Conservation (phyloP, 495 filamentous ascomycete genomes). For the Hypomontagnella monticulosa region DNA sequence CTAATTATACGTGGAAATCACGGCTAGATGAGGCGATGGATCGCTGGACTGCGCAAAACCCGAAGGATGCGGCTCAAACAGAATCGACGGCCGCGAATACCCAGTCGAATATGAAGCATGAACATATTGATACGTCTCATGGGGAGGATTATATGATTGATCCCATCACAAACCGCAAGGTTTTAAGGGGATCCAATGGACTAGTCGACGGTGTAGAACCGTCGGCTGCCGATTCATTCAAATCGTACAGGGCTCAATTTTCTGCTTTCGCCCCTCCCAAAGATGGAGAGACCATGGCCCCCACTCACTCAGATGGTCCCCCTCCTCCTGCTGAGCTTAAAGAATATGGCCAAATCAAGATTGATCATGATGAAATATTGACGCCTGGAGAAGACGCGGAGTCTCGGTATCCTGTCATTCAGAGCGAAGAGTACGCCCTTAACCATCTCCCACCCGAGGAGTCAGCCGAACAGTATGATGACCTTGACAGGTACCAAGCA, state of each 20-base stretch:
- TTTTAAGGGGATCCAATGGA: conserved; percentile 42
- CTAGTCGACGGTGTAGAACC: neutral
- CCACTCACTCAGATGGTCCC: conserved; percentile 48
- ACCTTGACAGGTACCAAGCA: conserved; percentile 40
- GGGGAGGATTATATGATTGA: conserved; percentile 61
- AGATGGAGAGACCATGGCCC: conserved; percentile 19
- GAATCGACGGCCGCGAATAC: neutral
- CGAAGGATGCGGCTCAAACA: neutral
- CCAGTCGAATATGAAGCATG: neutral
- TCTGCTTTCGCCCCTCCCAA: conserved; percentile 41
- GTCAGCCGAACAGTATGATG: conserved; percentile 35
- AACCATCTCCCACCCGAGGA: conserved; percentile 46
- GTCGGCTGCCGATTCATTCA: conserved; percentile 36
- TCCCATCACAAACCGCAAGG: conserved; percentile 70
- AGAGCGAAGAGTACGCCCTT: conserved; percentile 47
- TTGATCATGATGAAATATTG: conserved; percentile 34
- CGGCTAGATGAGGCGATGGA: conserved; percentile 17
- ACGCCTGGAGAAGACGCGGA: conserved; percentile 1
- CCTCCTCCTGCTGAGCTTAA: conserved; percentile 52
- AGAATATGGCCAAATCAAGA: conserved; percentile 46
- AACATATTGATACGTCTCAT: neutral
- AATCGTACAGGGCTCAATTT: conserved; percentile 53
- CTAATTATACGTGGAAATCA: conserved; percentile 23
- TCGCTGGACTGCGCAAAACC: conserved; percentile 8
- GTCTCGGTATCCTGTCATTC: conserved; percentile 20